Evolutionary conservation across 1,139 yeast species (phyloP), one percentile per base, ranked within the genome.

Genomic region (Kodamaea fungicola): DNA sequence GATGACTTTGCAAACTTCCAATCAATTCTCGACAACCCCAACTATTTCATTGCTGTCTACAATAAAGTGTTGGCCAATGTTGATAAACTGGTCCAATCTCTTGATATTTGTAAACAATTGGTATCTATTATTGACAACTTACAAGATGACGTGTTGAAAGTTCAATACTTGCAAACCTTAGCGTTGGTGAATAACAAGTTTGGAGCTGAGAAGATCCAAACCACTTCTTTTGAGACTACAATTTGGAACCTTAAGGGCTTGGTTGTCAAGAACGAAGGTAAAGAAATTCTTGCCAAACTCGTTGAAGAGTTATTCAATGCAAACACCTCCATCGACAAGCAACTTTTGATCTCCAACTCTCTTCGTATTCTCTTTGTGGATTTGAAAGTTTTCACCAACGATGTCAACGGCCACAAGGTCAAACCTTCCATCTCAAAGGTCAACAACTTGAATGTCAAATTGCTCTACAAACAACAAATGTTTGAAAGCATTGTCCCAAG

Each of bases 201-300:
- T 42, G 38, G 33, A 9, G 32, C 32, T 10, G 26, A 26, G 9
- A 32, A 30, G 29, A 23, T 27, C 2, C 22, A 30, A 2, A 32
- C 28, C 2, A 42, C 33, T 4, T 25, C 41, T 6, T 47, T 84
- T 34, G 95, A 87, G 54, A 53, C 73, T 0, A 59, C 70, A 23
- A 64, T 80, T 1, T 88, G 96, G 96, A 59, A 80, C 5, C 64
- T 80, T 22, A 89, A 87, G 55, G 94, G 86, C 0, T 66, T 85
- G 34, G 54, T 86, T 1, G 53, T 86, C 54, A 78, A 74, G 47
- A 73, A 76, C 40, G 83, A 84, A 43, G 81, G 83, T 0, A 57
- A 64, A n/a, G 52, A 51, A 6, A 66, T 66, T 57, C 72, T 45
- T 54, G 57, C 31, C 51, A 50, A 42, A 50, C 74, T 51, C 10